Evolutionary conservation across 768 basidiomycete species (phyloP), one percentile per base, ranked within the genome.

Genomic region (Russula emetica): DNA sequence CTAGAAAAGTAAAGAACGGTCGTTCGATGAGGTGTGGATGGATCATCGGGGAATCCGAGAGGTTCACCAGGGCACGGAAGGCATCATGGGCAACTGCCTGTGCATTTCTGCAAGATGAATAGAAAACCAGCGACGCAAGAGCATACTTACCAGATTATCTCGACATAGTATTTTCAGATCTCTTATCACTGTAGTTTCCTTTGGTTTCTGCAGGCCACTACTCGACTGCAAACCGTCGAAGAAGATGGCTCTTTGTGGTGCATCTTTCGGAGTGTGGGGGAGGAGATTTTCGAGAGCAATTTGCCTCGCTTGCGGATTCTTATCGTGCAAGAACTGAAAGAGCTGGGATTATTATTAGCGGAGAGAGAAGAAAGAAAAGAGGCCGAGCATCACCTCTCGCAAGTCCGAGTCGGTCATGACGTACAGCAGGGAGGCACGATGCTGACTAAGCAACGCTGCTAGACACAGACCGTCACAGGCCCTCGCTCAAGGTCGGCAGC

Each of bases 31-130:
- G 78, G 45, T 85, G 75, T 8, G 81, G 69, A 9, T 87, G 78
- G 28, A 95, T 79, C 22, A 86, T 74, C 9, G 88, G 79, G 34
- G 88, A 89, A 75, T 95, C 94, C 3, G 94, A 91, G 38, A 98
- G 82, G 76, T 98, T 98, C 72, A 98, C 87, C 55, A 98, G 80
- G 2, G 94, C 94, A 65, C 91, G 85, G 73, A 98, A 90, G 3
- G 96, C 96, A 78, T 97, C 94, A 70, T 98, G 96, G 1, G 96
- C 92, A 56, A 93, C 84, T 61, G 86, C 84, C 93, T 97, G 70
- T 40, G 32, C 22, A 38, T 14, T 20, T 26, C 55, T 32, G 36
- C 26, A 54, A 58, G 61, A 57, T 63, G 30, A 24, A 32, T 47
- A 58, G 32, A 9, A 40, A 36, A 8, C 16, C 20, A 11, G 57